Percentiles rank a stretch among this genome's conserved stretches.
phyloP scores from a whole-genome alignment of 2,329 filamentous ascomycete species.

The Massarina eburnea region DNA sequence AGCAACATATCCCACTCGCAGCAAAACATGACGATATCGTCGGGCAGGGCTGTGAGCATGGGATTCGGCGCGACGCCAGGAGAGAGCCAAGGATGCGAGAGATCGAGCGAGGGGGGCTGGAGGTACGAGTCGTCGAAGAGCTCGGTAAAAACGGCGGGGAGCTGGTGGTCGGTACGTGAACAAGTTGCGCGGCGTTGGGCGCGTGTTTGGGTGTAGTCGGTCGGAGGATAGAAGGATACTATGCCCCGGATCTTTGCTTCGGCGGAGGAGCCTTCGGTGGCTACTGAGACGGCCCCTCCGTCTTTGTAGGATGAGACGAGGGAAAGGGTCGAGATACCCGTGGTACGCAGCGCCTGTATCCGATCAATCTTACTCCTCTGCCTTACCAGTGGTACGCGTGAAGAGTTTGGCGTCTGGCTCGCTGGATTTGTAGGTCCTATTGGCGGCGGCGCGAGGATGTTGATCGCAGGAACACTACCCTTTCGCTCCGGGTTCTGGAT shows the following conservation, averaged over 20 bases:
- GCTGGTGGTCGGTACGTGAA: constrained; percentile 54
- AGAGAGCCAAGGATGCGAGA: constrained; percentile 60
- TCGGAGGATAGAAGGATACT: constrained; percentile 63
- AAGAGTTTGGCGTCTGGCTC: constrained; percentile 34
- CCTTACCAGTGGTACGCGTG: constrained; percentile 33
- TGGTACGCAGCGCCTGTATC: constrained; percentile 38
- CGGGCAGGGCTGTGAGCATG: constrained; percentile 57
- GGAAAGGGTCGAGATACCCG: constrained; percentile 36
- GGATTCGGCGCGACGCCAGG: constrained; percentile 58
- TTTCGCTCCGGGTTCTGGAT: constrained; percentile 30
- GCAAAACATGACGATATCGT: constrained; percentile 63
- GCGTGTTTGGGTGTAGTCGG: constrained; percentile 63
- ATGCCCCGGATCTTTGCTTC: constrained; percentile 56
- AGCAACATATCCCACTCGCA: constrained; percentile 70
- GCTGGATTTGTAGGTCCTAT: constrained; percentile 10
- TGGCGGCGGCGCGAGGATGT: constrained; percentile 19
- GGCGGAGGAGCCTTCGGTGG: constrained; percentile 35
- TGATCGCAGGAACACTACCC: constrained; percentile 24
- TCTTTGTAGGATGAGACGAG: constrained; percentile 43
- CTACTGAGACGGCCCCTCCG: constrained; percentile 31
- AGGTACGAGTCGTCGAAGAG: constrained; percentile 56
- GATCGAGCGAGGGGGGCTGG: constrained; percentile 51
- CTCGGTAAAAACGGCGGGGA: constrained; percentile 54
- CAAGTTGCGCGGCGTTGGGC: constrained; percentile 60
- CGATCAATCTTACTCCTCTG: constrained; percentile 36